Base-by-base conservation (phyloP, 2,329 filamentous ascomycete species). In the Colletotrichum agaves region DNA sequence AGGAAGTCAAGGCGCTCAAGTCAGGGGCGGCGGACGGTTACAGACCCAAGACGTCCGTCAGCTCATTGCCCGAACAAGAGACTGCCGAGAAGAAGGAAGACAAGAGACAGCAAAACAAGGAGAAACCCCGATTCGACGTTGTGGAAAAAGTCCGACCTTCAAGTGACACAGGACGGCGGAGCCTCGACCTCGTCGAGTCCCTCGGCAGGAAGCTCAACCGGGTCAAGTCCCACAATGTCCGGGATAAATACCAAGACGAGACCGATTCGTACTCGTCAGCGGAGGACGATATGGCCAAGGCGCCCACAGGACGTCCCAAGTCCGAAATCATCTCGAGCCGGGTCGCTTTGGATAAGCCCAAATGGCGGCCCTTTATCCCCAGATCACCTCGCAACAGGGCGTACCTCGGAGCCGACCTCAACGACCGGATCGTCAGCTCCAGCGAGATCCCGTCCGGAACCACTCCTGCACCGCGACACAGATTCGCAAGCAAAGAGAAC, bases 1-100 rank as follows among this genome's bases (percentile, higher is more conserved):
- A 83, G 71, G 84, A 87, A 70, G 75, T 88, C 43, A 81, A 80
- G 65, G 76, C 76, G 1, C 75, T 88, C 3, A 85, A 84, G 72
- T 72, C 69, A 11, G 71, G 70, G 10, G 66, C 64, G 13, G 69
- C 44, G 69, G 63, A 69, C 23, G 63, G 33, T 1, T 19, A 58
- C 8, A 69, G 19, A n/a, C n/a, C 55, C 8, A 67, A 63, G 19
- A 19, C 47, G 15, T 61, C 58, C 3, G 31, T 59, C 19, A 43
- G 39, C 19, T 43, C 47, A 12, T 19, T 37, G 31, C 37, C 58
- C 11, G 37, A 68, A 41, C 46, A 63, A 17, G 50, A 62, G 49
- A 69, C 57, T 37, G 39, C 23, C n/a, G 33, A 46, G n/a, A 59
- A 50, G 47, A 31, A 39, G 41, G 17, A 44, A n/a, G 52, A 56